Evolutionary conservation across 1,284 basidiomycete species (phyloP).

Genomic region (Peniophora sp.): DNA sequence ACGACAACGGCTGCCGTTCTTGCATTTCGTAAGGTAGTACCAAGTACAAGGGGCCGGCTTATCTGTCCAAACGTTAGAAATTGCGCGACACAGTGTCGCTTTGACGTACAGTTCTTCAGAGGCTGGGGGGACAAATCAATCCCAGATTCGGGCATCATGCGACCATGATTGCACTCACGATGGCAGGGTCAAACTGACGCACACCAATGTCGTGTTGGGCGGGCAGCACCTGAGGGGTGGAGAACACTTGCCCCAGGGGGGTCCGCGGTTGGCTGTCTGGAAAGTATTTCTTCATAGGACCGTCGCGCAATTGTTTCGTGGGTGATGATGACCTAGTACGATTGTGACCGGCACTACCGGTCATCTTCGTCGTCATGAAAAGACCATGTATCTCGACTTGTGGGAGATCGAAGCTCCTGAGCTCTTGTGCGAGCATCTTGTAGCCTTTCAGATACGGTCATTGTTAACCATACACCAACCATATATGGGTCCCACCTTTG

Average conservation of each 20-base stretch:
- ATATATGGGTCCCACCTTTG: background rate
- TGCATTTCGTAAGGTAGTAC: slow-evolving; percentile 30
- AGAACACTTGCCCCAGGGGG: background rate
- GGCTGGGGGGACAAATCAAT: background rate
- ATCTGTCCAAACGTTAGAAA: slow-evolving; percentile 14
- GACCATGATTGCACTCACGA: background rate
- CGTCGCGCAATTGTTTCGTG: slow-evolving; percentile 15
- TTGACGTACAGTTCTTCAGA: no score
- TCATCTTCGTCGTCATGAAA: slow-evolving; percentile 39
- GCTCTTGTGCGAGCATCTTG: slow-evolving; percentile 34
- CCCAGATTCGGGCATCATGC: slow-evolving; percentile 1
- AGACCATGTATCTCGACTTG: slow-evolving; percentile 36
- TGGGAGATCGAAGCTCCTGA: slow-evolving; percentile 33
- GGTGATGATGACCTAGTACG: slow-evolving; percentile 6
- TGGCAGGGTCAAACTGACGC: background rate
- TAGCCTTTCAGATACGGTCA: slow-evolving; percentile 34
- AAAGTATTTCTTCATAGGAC: slow-evolving; percentile 12
- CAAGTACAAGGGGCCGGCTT: slow-evolving; percentile 34
- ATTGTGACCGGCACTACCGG: slow-evolving; percentile 6
- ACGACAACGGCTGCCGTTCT: slow-evolving; percentile 26
- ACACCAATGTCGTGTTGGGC: background rate
- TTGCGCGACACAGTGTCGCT: no score
- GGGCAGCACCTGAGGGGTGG: background rate
- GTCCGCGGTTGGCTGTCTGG: background rate
- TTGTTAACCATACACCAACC: background rate